phyloP scores from a whole-genome alignment of 768 basidiomycete species.

The Lactarius trivialis region DNA sequence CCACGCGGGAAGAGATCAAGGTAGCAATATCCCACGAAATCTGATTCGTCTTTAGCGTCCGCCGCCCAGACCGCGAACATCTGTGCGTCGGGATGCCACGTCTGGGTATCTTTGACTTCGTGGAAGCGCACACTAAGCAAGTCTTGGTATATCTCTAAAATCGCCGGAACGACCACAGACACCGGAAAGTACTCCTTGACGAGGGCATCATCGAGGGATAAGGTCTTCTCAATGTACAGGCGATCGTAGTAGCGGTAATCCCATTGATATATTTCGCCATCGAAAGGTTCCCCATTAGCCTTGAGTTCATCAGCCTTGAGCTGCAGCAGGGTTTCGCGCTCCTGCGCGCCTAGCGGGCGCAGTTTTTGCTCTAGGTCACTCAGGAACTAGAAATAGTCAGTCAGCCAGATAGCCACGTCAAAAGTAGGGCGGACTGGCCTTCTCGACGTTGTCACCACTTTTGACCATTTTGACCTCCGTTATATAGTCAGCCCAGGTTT shows the following conservation, averaged over 20 bases:
- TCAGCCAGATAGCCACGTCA: background rate
- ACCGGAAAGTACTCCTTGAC: constrained; percentile 92
- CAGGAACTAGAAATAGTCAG: constrained; percentile 49
- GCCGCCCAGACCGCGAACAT: constrained; percentile 83
- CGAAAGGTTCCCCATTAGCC: constrained; percentile 51
- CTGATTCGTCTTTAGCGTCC: constrained; percentile 59
- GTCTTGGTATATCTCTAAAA: constrained; percentile 78
- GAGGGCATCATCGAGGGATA: constrained; percentile 66
- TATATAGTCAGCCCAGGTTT: constrained; percentile 77
- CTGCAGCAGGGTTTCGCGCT: constrained; percentile 57
- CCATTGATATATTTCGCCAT: constrained; percentile 75
- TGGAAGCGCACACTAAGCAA: constrained; percentile 69
- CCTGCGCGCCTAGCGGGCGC: constrained; percentile 62
- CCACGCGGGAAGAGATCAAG: constrained; percentile 84
- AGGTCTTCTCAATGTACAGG: constrained; percentile 55
- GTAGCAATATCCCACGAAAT: constrained; percentile 80
- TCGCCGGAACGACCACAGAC: constrained; percentile 70
- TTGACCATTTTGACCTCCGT: constrained; percentile 88
- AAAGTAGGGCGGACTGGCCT: constrained; percentile 35
- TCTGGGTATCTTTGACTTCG: constrained; percentile 44
- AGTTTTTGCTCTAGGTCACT: constrained; percentile 69
- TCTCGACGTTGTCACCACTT: constrained; percentile 49
- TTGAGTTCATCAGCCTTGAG: constrained; percentile 73
- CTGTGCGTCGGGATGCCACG: constrained; percentile 88
- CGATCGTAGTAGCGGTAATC: constrained; percentile 76